Conservation (phyloP, 768 basidiomycete genomes). For the Pluteus cervinus region DNA sequence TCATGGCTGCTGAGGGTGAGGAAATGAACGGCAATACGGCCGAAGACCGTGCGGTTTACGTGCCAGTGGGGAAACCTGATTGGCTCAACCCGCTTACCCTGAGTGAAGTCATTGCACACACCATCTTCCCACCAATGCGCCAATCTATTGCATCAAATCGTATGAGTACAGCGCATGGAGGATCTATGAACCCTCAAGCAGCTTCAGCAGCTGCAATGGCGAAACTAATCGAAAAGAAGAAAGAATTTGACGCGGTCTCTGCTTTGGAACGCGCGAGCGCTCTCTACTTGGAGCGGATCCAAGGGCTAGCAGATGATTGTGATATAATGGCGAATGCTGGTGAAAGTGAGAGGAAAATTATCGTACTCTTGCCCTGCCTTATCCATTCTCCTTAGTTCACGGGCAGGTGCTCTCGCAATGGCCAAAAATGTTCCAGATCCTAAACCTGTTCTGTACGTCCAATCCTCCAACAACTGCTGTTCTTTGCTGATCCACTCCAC, state of each 20-base stretch:
- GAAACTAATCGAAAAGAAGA: conserved; percentile 72
- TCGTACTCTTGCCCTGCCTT: neutral
- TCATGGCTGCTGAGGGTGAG: too few relatives aligned
- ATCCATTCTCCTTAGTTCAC: conserved; percentile 33
- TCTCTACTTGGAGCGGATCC: conserved; percentile 61
- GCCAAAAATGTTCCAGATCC: conserved; percentile 79
- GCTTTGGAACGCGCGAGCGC: conserved; percentile 63
- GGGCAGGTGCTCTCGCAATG: conserved; percentile 76
- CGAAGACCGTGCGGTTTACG: neutral
- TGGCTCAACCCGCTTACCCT: neutral
- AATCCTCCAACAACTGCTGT: neutral
- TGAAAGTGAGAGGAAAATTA: conserved; percentile 56
- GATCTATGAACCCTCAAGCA: conserved; percentile 28
- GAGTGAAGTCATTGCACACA: neutral
- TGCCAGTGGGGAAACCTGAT: conserved; percentile 5
- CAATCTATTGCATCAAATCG: conserved; percentile 49
- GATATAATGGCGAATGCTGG: conserved; percentile 76
- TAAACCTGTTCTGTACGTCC: conserved; percentile 60
- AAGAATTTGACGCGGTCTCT: conserved; percentile 70
- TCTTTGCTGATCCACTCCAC: neutral
- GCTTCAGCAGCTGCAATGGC: conserved; percentile 43
- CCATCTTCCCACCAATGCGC: conserved; percentile 34
- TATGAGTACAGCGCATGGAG: conserved; percentile 42
- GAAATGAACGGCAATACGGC: too few relatives aligned
- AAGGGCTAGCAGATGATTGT: conserved; percentile 64